A percentile compares a stretch with the other conserved stretches of the same genome.
These are phyloP conservation scores for Aspergillus fijiensis DNA, from an alignment of 2,329 filamentous ascomycete species.

Conservation along the genomic window DNA sequence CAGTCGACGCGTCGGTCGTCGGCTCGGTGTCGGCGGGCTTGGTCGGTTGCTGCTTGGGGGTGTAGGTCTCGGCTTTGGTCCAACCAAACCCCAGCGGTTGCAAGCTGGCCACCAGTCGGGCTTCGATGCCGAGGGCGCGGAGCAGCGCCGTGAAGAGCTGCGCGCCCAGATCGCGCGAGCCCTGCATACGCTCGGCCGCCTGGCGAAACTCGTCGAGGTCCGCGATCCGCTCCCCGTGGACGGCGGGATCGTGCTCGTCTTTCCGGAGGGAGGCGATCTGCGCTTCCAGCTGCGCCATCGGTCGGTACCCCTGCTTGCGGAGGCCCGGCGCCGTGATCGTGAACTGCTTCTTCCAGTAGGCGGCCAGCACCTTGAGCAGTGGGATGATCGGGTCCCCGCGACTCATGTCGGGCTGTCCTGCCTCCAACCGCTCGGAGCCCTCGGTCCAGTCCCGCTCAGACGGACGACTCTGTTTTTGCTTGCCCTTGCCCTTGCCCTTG, in stretches of 20 bases:
- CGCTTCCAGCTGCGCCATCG: constrained; percentile 70
- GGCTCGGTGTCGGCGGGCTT: constrained; percentile 2
- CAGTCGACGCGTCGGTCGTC: background rate
- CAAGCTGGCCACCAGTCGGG: constrained; percentile 77
- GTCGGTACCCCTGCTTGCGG: constrained; percentile 86
- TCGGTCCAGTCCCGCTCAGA: constrained; percentile 67
- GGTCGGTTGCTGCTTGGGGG: constrained; percentile 30
- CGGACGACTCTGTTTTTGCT: constrained; percentile 35
- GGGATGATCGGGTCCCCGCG: constrained; percentile 77
- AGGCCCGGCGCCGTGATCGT: constrained; percentile 73
- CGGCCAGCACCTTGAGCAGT: constrained; percentile 71
- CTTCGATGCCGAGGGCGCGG: constrained; percentile 76
- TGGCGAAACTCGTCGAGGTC: constrained; percentile 66
- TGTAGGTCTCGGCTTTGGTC: constrained; percentile 80
- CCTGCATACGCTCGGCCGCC: constrained; percentile 67
- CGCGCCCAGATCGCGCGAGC: constrained; percentile 82
- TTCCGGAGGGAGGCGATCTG: constrained; percentile 69
- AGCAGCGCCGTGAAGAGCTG: constrained; percentile 87
- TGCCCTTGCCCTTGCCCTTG: constrained; percentile 37
- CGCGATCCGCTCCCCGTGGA: constrained; percentile 75
- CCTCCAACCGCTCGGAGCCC: constrained; percentile 67
- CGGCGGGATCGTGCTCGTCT: constrained; percentile 59
- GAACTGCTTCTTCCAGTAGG: constrained; percentile 88
- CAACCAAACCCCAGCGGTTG: constrained; percentile 89
- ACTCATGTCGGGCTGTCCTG: constrained; percentile 72